Percentiles rank a stretch among this genome's conserved stretches.
Evolutionary conservation across 192 early-diverging fungal genomes (phyloP).

Genomic region (Coemansia brasiliensis): DNA sequence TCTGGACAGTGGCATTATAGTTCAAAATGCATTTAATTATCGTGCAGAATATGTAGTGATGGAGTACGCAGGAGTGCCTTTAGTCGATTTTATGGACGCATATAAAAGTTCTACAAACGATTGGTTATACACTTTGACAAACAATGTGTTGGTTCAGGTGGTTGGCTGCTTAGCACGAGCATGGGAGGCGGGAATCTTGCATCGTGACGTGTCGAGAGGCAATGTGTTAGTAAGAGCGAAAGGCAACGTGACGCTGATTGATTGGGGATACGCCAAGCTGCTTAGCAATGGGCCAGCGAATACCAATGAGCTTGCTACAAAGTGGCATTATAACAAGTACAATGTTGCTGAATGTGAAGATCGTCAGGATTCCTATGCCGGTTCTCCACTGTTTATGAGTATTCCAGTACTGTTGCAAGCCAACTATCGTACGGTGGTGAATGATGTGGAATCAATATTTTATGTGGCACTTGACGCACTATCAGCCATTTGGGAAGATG

Average conservation of each 20-base stretch:
- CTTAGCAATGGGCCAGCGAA: background rate
- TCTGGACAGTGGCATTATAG: background rate
- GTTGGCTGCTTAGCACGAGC: background rate
- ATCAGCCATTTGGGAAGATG: background rate
- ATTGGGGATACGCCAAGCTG: background rate
- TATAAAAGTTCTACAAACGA: background rate
- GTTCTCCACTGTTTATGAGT: background rate
- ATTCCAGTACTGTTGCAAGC: background rate
- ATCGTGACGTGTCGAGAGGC: background rate
- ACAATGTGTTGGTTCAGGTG: background rate
- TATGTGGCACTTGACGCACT: conserved; percentile 2
- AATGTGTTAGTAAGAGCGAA: background rate
- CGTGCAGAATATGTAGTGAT: background rate
- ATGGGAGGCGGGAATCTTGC: background rate
- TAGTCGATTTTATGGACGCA: background rate
- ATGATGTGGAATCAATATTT: background rate
- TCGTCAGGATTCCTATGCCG: background rate
- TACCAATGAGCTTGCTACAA: background rate
- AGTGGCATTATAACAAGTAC: background rate
- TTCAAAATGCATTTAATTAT: background rate
- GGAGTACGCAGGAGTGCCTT: background rate
- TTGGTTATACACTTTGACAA: background rate
- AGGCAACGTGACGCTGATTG: background rate
- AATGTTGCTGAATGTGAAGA: background rate
- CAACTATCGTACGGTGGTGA: background rate